Evolutionary conservation across 768 basidiomycete genomes (phyloP).

Genomic region (Kondoa subrosea): DNA sequence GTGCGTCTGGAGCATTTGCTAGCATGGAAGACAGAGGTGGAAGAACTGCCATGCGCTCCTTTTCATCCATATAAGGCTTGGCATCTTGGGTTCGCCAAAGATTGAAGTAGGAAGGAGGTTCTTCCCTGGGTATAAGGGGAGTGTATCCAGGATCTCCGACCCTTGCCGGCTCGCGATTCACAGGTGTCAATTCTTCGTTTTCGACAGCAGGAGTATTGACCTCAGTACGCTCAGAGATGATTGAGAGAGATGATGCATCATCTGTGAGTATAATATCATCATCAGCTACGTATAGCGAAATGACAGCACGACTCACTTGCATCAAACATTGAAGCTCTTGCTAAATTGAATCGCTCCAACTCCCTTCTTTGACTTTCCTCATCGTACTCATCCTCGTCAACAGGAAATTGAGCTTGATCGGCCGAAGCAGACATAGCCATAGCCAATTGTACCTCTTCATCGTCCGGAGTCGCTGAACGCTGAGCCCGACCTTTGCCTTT

Average conservation of each 20-base stretch:
- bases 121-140: neutral
- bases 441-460: constrained; percentile 4
- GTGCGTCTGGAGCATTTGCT: neutral
- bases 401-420: neutral
- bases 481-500: constrained; percentile 1
- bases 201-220: neutral
- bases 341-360: neutral
- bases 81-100: constrained; percentile 1
- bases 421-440: neutral
- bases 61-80: neutral
- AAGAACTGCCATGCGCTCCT: constrained; percentile 3
- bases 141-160: neutral
- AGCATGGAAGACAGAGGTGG: constrained; percentile 1
- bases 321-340: constrained; percentile 2
- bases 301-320: neutral
- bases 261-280: neutral
- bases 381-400: constrained; percentile 1
- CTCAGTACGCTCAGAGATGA: constrained; percentile 5
- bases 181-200: neutral
- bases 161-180: neutral
- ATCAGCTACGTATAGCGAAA: neutral
- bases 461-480: neutral
- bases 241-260: neutral
- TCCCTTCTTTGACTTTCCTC: neutral
- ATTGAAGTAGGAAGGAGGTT: constrained; percentile 3